These are phyloP conservation scores for Mycena vitilis DNA, from an alignment of 768 basidiomycete genomes.

Conservation along the genomic window DNA sequence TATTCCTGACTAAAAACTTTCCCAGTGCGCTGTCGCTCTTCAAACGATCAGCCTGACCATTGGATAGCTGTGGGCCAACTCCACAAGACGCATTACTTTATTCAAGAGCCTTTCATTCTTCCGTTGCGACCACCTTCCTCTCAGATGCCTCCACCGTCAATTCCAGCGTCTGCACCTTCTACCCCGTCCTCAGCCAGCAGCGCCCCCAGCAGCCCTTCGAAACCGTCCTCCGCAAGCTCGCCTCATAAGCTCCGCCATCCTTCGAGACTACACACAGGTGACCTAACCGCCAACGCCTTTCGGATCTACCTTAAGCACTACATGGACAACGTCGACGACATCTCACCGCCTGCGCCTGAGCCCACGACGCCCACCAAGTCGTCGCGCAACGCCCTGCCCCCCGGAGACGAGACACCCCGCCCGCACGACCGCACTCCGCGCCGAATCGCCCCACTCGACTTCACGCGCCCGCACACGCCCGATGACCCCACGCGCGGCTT, in stretches of 20 bases:
- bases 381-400: conserved; percentile 27
- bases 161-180: not conserved
- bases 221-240: conserved; percentile 5
- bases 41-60: conserved; percentile 72
- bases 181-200: conserved; percentile 23
- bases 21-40: conserved; percentile 58
- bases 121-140: conserved; percentile 39
- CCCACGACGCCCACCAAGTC: conserved; percentile 54
- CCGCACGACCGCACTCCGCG: conserved; percentile 45
- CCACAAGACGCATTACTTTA: conserved; percentile 64
- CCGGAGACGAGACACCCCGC: conserved; percentile 42
- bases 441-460: conserved; percentile 30
- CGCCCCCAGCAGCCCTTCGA: conserved; percentile 18
- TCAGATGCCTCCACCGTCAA: conserved; percentile 9
- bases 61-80: conserved; percentile 63
- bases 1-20: conserved; percentile 6
- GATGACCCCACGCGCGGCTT: conserved; percentile 56
- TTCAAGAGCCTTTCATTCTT: conserved; percentile 62
- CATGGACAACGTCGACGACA: conserved; percentile 67
- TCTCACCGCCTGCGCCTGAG: conserved; percentile 26
- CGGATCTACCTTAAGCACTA: conserved; percentile 83
- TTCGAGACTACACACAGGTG: conserved; percentile 70
- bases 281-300: conserved; percentile 79
- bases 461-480: conserved; percentile 22
- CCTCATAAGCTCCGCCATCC: conserved; percentile 76